Percentiles rank a stretch among this genome's conserved stretches.
Conservation (phyloP, 768 basidiomycete species). For the Tephrocybe sp. region DNA sequence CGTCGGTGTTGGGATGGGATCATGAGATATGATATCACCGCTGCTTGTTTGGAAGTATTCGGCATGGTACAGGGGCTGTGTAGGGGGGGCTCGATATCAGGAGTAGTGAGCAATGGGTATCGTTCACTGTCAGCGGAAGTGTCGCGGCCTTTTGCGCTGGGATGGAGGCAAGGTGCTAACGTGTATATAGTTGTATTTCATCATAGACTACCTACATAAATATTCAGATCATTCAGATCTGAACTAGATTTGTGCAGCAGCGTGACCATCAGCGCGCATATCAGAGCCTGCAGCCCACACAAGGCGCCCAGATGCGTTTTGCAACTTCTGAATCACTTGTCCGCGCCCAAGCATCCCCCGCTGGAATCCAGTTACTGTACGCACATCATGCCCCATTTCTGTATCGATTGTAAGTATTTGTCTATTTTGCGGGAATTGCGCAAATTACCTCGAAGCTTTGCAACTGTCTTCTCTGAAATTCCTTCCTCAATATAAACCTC, state of each 20-base stretch:
- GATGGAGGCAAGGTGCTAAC: not conserved
- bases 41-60: conserved; percentile 46
- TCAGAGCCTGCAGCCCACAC: conserved; percentile 98
- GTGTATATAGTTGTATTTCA: too few relatives aligned
- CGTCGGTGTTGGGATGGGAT: conserved; percentile 67
- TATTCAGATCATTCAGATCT: too few relatives aligned
- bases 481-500: conserved; percentile 90
- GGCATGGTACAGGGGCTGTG: conserved; percentile 62
- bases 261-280: conserved; percentile 84
- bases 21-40: conserved; percentile 66
- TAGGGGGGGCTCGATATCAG: not conserved
- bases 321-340: conserved; percentile 84
- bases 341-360: conserved; percentile 77
- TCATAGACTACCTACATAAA: too few relatives aligned
- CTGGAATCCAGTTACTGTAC: conserved; percentile 53
- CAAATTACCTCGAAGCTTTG: conserved; percentile 60
- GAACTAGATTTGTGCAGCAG: conserved; percentile 82
- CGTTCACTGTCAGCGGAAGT: not conserved
- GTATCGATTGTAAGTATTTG: conserved; percentile 7
- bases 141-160: conserved; percentile 6
- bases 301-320: conserved; percentile 59
- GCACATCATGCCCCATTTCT: conserved; percentile 91
- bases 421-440: not conserved
- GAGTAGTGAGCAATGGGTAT: not conserved
- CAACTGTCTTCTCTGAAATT: conserved; percentile 59